Evolutionary conservation across 1,139 yeast species (phyloP).

Genomic region (Suhomyces bribrorum): DNA sequence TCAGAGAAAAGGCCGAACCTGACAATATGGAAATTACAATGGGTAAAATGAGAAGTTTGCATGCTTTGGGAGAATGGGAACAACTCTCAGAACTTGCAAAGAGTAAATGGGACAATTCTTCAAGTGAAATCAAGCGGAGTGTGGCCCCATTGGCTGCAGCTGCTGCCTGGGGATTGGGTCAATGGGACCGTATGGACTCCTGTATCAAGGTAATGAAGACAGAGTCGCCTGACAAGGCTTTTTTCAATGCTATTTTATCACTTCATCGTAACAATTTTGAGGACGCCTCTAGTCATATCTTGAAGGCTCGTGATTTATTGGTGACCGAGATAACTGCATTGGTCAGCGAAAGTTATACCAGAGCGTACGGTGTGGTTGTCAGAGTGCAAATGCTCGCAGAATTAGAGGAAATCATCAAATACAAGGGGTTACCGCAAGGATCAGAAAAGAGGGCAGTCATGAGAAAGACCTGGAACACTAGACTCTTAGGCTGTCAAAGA

Average conservation of each 20-base stretch:
- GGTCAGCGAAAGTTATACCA: slow-evolving; percentile 91
- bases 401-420: slow-evolving; percentile 88
- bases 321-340: slow-evolving; percentile 94
- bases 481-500: slow-evolving; percentile 90
- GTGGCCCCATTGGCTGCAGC: slow-evolving; percentile 99
- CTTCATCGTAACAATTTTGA: slow-evolving; percentile 85
- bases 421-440: slow-evolving; percentile 80
- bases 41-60: slow-evolving; percentile 98
- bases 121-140: slow-evolving; percentile 73
- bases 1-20: slow-evolving; percentile 60
- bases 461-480: slow-evolving; percentile 91
- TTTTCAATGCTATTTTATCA: slow-evolving; percentile 85
- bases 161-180: slow-evolving; percentile 98
- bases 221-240: slow-evolving; percentile 92
- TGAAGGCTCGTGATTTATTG: slow-evolving; percentile 81
- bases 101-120: slow-evolving; percentile 77
- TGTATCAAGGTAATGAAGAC: slow-evolving; percentile 87
- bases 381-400: slow-evolving; percentile 97
- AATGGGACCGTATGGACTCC: slow-evolving; percentile 95
- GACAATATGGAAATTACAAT: slow-evolving; percentile 75
- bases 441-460: slow-evolving; percentile 76
- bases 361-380: slow-evolving; percentile 96
- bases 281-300: slow-evolving; percentile 77
- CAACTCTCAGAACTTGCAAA: slow-evolving; percentile 82
- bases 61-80: slow-evolving; percentile 98